Percentiles rank a stretch among this genome's conserved stretches.
phyloP scores from a whole-genome alignment of 495 filamentous ascomycete genomes.

The Venustampulla echinocandica region DNA sequence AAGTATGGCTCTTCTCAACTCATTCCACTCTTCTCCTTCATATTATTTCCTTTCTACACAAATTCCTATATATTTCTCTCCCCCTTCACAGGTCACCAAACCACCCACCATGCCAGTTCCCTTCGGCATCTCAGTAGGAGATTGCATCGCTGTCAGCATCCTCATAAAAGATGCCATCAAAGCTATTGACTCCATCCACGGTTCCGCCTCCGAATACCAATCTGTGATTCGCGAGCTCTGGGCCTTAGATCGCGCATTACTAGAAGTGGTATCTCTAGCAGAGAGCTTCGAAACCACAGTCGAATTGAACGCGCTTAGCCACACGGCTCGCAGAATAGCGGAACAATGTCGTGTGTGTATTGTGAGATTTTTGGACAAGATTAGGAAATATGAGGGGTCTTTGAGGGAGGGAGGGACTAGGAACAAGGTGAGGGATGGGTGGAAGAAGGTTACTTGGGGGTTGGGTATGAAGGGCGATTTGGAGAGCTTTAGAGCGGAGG shows the following conservation, averaged over 20 bases:
- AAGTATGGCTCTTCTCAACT: too few relatives aligned
- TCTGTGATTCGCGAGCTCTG: constrained; percentile 24
- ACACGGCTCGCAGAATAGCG: neutral
- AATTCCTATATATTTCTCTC: too few relatives aligned
- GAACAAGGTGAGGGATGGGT: constrained; percentile 9
- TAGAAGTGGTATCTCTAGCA: constrained; percentile 23
- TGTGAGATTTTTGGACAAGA: constrained; percentile 5
- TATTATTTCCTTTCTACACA: too few relatives aligned
- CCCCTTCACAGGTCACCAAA: too few relatives aligned
- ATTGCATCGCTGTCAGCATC: constrained; percentile 26
- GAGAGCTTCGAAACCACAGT: neutral
- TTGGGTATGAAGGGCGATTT: constrained; percentile 26
- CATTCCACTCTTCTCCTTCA: too few relatives aligned
- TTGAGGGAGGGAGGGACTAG: constrained; percentile 1
- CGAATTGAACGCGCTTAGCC: constrained; percentile 8
- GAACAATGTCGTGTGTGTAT: constrained; percentile 1
- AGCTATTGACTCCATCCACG: constrained; percentile 25
- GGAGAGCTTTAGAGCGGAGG: constrained; percentile 23
- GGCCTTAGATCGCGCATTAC: constrained; percentile 23
- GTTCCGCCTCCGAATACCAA: constrained; percentile 24
- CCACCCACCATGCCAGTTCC: constrained; percentile 31
- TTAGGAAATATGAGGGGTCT: constrained; percentile 8
- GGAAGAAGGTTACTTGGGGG: constrained; percentile 26
- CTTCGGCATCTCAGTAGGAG: constrained; percentile 31
- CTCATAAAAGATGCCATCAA: constrained; percentile 29